Conservation (phyloP, 2,329 filamentous ascomycete genomes). For the Aspergillus tamarii region DNA sequence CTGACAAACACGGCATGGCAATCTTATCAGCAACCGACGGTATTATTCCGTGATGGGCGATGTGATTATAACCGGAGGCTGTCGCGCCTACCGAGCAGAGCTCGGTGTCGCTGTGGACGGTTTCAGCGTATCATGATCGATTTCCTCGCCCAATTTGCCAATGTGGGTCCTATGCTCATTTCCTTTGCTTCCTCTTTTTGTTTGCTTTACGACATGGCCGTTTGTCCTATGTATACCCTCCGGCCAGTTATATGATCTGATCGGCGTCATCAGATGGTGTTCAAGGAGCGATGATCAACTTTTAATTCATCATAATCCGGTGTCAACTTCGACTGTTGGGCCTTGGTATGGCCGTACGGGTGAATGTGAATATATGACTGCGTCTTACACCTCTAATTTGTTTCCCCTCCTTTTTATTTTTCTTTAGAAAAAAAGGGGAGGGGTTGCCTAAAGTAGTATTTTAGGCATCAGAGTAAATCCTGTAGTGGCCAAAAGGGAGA, state of each 20-base stretch:
- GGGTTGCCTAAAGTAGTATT: background rate
- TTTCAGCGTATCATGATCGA: background rate
- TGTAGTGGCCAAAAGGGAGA: too few species aligned
- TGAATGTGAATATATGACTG: background rate
- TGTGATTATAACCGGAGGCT: background rate
- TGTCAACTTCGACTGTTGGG: background rate
- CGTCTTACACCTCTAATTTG: background rate
- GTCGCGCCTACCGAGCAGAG: background rate
- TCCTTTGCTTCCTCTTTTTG: background rate
- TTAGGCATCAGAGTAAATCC: background rate
- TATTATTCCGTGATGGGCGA: conserved; percentile 15
- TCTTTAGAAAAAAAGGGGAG: background rate
- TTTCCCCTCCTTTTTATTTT: background rate
- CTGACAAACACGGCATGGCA: conserved; percentile 21
- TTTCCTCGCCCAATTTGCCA: background rate
- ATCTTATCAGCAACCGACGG: conserved; percentile 25
- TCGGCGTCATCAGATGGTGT: background rate
- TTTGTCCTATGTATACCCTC: background rate
- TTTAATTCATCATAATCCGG: background rate
- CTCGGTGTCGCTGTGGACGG: background rate
- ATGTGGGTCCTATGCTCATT: background rate
- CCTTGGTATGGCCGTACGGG: background rate
- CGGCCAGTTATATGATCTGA: conserved; percentile 3
- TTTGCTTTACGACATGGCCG: background rate
- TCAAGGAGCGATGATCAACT: conserved; percentile 1